Evolutionary conservation across 192 early-diverging fungal species (phyloP), one percentile per base, ranked within the genome.

Genomic region (Rhizoclosmatium globosum): DNA sequence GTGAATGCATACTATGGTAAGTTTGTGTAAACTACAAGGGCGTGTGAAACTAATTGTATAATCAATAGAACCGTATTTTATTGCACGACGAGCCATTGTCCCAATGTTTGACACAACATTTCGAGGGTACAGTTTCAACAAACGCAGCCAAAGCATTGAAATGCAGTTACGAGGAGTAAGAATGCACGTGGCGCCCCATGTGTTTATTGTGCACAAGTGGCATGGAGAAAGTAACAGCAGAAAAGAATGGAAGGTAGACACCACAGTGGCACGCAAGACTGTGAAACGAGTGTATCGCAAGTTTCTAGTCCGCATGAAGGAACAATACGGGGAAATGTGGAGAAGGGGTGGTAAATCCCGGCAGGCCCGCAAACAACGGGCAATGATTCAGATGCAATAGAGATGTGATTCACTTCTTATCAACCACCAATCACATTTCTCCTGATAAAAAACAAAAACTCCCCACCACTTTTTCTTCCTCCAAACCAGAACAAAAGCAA

Each of bases 91-190:
- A 41, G 41, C 59, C 11, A 61, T 65, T n/a, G 21, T 84, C 4
- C 82, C 82, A 0, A 31, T 19, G 15, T 83, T 83, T 62, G 80
- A 83, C 59, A 76, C 72, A 77, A 41, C 60, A 23, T 83, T 83
- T 39, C 81, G 82, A 9, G 82, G 82, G 2, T 83, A 83, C 61
- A 58, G 67, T 17, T 83, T 83, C 69, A 83, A 83, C 56, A 83
- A 83, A 71, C 64, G 82, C 11, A 46, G 53, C 15, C 82, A 83
- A 23, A 79, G 65, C 61, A 82, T 83, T 23, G 75, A 64, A 47
- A 70, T 83, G 64, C 82, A 83, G 62, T 45, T 50, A 15, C 42
- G 53, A 6, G 71, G 81, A 2, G 44, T 79, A 3, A 57, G 76
- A 46, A 76, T 83, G 45, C 46, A 60, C 42, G 82, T 83, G 13